Base-by-base conservation (phyloP, 345 rosid genomes). In the Schrenkiella parvula region DNA sequence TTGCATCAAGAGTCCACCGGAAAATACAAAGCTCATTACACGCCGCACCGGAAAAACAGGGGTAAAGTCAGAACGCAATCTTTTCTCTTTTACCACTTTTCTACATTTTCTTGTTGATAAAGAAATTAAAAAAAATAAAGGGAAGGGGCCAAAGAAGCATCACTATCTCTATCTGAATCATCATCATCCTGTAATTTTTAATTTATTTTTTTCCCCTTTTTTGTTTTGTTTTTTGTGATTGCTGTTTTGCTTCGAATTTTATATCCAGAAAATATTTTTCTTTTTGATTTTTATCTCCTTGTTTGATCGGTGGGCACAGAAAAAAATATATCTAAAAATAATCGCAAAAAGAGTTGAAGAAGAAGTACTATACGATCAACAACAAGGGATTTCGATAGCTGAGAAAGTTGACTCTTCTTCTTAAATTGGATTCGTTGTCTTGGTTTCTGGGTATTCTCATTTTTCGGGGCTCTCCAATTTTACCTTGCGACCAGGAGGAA, bases 371-470 rank as follows among this genome's bases (percentile, higher is more conserved):
- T 12, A 50, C 32, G 42, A 74, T 59, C 68, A 68, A 23, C 13
- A 34, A 31, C 13, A 29, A 22, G 3, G 4, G 51, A 65, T 63
- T 55, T 68, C 62, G 21, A 73, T 26, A 54, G 75, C 64, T 73
- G 51, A 47, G 34, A 60, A 60, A 34, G 70, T 70, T 29, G 80
- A 70, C 66, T 70, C 75, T 63, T 57, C 42, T 58, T 28, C 37
- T 32, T 32, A 8, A 9, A 55, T 57, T 34, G 23, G 64, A 32
- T 72, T 72, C 70, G 8, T 72, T 15, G 38, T 65, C 66, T 65
- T 47, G 18, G 59, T 66, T 64, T 69, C 55, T 68, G 60, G 79
- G 75, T 46, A 53, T 37, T 54, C 65, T 55, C 59, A n/a, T 61
- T 57, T 32, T 46, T 38, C 8, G 67, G 15, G 41, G 37, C 53